Base-by-base conservation (phyloP, 2,329 filamentous ascomycete genomes). In the Cercospora sojina region DNA sequence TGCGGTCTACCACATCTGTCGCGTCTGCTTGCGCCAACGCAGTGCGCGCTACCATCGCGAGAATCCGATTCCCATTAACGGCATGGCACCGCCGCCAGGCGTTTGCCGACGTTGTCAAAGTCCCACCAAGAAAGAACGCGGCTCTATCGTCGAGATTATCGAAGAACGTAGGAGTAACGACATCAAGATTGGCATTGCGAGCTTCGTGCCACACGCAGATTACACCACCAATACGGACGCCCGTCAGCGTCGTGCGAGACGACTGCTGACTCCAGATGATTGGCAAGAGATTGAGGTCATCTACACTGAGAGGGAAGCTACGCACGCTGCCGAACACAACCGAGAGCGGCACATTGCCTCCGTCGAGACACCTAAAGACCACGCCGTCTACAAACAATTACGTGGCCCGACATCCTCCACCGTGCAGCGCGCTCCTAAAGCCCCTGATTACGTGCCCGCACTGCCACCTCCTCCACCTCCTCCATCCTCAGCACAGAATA, bases 41-140 rank as follows among this genome's bases (percentile, higher is more conserved):
- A 77, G 76, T 61, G 69, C 71, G 38, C 72, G 71, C 38, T 78
- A 76, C 60, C 77, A 78, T 67, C 68, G 71, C 61, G 72, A 74
- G 47, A 72, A 78, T 62, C 77, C 76, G 2, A 75, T 78, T 12
- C 71, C 74, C 1, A 61, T 70, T 35, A 71, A 76, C 35, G 72
- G 71, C n/a, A 65, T 75, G 5, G 74, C 75, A 20, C 73, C 73
- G 6, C 68, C 68, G 13, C 74, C 75, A 53, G 74, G 73, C 5
- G 76, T 78, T 16, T 78, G 77, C 69, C 68, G 75, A 65, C 70
- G 75, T 57, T 78, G 77, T 55, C 74, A 73, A 23, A 70, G 74
- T 23, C 64, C 62, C 12, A 67, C 71, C 12, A 70, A 71, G 13
- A 71, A 74, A 8, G 73, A 74, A 18, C 64, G 61, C 25, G 65